These are phyloP conservation scores for Glutinoglossum americanum DNA, from an alignment of 495 filamentous ascomycete genomes.

Conservation along the genomic window DNA sequence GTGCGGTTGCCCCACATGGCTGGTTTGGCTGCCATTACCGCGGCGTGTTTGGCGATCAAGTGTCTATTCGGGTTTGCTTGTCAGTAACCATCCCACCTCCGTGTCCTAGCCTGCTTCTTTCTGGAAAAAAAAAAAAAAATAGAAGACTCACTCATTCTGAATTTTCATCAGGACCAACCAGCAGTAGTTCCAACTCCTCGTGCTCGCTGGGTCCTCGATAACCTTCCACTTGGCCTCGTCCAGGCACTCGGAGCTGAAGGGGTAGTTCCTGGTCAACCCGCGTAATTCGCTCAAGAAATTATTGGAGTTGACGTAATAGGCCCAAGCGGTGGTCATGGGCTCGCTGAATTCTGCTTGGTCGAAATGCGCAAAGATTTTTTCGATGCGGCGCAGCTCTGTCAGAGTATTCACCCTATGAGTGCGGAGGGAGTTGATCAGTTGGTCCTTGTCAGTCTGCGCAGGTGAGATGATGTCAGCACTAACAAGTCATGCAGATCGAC, in stretches of 20 bases:
- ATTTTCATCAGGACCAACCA: slow-evolving; percentile 56
- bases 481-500: not conserved
- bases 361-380: slow-evolving; percentile 35
- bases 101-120: no score
- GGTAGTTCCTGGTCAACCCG: slow-evolving; percentile 46
- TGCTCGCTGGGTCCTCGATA: slow-evolving; percentile 37
- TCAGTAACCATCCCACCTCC: not conserved
- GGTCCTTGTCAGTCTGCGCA: slow-evolving; percentile 24
- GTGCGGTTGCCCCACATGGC: slow-evolving; percentile 50
- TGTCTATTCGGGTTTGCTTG: slow-evolving; percentile 18
- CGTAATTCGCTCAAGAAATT: slow-evolving; percentile 52
- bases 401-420: slow-evolving; percentile 46
- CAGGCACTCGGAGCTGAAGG: slow-evolving; percentile 45
- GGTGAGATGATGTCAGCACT: not conserved
- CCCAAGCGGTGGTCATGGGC: slow-evolving; percentile 52
- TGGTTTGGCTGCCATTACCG: slow-evolving; percentile 34
- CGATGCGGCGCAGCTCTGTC: slow-evolving; percentile 52
- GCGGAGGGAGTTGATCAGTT: slow-evolving; percentile 29
- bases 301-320: slow-evolving; percentile 51
- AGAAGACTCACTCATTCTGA: slow-evolving; percentile 39
- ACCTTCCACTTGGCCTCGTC: slow-evolving; percentile 47
- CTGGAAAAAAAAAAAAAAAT: no score
- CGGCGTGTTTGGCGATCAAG: slow-evolving; percentile 37
- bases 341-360: slow-evolving; percentile 33
- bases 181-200: slow-evolving; percentile 55